A percentile compares a stretch with the other conserved stretches of the same genome.
These are phyloP conservation scores for Neurospora terricola DNA, from an alignment of 495 filamentous ascomycete genomes.

Conservation along the genomic window DNA sequence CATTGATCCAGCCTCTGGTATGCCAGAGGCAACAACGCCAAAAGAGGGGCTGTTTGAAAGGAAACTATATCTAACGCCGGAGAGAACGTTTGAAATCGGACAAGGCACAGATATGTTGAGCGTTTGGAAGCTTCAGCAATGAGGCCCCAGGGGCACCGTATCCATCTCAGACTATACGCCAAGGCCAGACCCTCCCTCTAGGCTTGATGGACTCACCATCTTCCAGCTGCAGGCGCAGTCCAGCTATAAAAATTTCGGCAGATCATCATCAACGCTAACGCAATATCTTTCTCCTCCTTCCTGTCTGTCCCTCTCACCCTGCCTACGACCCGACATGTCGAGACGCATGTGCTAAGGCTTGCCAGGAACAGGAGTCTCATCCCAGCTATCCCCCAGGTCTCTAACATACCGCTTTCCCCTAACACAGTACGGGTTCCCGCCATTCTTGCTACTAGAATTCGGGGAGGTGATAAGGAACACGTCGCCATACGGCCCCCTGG, in stretches of 20 bases:
- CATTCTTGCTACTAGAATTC: background rate
- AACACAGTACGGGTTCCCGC: background rate
- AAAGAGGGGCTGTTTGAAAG: slow-evolving; percentile 40
- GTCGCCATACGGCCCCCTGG: background rate
- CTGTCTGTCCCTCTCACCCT: too few species aligned
- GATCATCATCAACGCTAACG: too few species aligned
- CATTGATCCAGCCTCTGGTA: slow-evolving; percentile 35
- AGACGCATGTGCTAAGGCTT: background rate
- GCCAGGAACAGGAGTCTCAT: background rate
- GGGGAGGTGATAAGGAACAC: background rate
- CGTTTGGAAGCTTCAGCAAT: slow-evolving; percentile 6
- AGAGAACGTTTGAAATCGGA: slow-evolving; percentile 49
- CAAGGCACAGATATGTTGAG: slow-evolving; percentile 21
- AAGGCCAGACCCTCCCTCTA: background rate
- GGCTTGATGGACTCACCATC: background rate
- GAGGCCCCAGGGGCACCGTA: background rate
- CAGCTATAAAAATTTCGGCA: too few species aligned
- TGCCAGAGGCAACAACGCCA: slow-evolving; percentile 3
- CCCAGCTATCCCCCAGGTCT: background rate
- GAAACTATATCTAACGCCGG: slow-evolving; percentile 52
- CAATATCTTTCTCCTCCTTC: too few species aligned
- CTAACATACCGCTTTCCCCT: background rate
- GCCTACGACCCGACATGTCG: too few species aligned
- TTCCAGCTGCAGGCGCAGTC: background rate
- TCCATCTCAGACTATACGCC: background rate